These are phyloP conservation scores for Suillus alpinus DNA, from an alignment of 768 basidiomycete genomes.

Conservation along the genomic window DNA sequence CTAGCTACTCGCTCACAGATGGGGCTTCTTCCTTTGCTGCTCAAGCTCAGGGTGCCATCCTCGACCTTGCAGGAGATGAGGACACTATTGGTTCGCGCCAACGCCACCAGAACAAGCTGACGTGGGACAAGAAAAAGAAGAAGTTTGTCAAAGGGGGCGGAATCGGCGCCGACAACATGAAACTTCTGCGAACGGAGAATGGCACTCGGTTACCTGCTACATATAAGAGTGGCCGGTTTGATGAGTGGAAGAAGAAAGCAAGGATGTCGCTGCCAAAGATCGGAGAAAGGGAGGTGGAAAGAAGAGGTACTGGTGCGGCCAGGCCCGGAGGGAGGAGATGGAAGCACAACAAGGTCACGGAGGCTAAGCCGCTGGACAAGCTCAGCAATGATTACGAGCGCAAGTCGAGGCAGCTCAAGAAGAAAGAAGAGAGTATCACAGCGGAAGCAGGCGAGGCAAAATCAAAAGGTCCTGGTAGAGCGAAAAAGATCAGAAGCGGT, in stretches of 20 bases:
- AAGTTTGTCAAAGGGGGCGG: conserved; percentile 88
- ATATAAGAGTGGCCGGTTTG: conserved; percentile 90
- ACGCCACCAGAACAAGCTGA: conserved; percentile 51
- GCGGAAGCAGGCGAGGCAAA: conserved; percentile 24
- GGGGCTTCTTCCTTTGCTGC: conserved; percentile 83
- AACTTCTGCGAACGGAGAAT: conserved; percentile 90
- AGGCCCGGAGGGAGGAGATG: conserved; percentile 55
- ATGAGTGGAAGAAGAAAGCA: conserved; percentile 89
- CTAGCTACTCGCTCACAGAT: conserved; percentile 84
- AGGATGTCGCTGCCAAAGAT: conserved; percentile 70
- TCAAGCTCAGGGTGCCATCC: conserved; percentile 75
- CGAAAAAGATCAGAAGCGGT: conserved; percentile 29
- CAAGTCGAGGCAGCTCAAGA: conserved; percentile 61
- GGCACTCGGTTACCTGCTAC: conserved; percentile 88
- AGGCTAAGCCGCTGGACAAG: conserved; percentile 78
- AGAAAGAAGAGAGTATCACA: conserved; percentile 41
- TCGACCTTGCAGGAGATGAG: conserved; percentile 84
- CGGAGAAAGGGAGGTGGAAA: conserved; percentile 74
- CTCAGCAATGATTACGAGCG: conserved; percentile 70
- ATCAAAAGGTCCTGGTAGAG: conserved; percentile 29
- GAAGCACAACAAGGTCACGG: conserved; percentile 63
- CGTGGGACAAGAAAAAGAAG: conserved; percentile 97
- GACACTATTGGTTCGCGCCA: conserved; percentile 55
- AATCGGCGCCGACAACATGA: conserved; percentile 87
- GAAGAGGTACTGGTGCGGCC: conserved; percentile 22